Base-by-base conservation (phyloP, 176 grass and related monocot species). In the Oryza meyeriana region DNA sequence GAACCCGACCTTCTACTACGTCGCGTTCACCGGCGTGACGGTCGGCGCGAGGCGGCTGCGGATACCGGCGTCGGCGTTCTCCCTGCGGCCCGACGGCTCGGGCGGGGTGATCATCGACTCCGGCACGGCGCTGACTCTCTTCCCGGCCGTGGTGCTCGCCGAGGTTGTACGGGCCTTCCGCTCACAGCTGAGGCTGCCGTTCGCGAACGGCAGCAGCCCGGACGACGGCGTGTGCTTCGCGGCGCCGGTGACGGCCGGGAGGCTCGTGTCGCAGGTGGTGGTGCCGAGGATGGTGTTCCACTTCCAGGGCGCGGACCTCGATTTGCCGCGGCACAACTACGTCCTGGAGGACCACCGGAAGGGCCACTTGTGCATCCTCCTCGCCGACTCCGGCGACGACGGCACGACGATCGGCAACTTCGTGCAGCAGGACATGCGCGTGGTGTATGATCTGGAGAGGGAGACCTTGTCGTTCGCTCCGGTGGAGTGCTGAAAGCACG, bases 91-190 rank as follows among this genome's bases (percentile, higher is more conserved):
- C 22, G 85, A 85, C 28, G 85, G 82, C 17, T 88, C 74, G 5
- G 91, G 77, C 9, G 94, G 89, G 4, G 78, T 79, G 22, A 65
- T 94, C 61, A 75, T 97, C 33, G 94, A 97, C 86, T 94, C 94
- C 4, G 94, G 91, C 72, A 90, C 91, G 5, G 61, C 89, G 34
- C 69, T 87, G 57, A 90, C 82, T 61, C 40, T 83, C 16, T 72
- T 94, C 20, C 90, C 85, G 30, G 22, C 14, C 0, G 66, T 78
- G n/a, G 87, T 83, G 52, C 67, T 81, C 40, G 66, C 39, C 2
- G 81, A 80, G 58, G 81, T 94, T 4, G 71, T 71, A 75, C 25
- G 71, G 25, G 84, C 87, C 6, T 89, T 94, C 82, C 12, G 20
- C 3, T 33, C 64, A 50, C 79, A 83, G 69, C 44, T 91, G 35